Evolutionary conservation across 371 early-diverging fungal genomes (phyloP), one percentile per base, ranked within the genome.

Genomic region (Mucor saturninus): DNA sequence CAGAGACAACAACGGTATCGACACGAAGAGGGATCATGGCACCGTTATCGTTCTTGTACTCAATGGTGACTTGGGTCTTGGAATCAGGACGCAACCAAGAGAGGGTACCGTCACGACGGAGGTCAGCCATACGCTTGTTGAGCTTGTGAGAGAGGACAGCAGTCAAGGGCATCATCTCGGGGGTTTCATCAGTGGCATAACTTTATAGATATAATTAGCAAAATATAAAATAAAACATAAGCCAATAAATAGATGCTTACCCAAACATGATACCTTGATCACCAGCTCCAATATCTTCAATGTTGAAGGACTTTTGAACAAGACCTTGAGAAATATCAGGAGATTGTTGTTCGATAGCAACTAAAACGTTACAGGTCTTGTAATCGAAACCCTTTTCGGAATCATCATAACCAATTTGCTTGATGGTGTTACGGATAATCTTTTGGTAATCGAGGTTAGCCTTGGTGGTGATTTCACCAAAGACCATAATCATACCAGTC

Each of bases 51-150:
- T 93, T 93, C 84, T 89, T 89, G 93, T 99, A 99, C 87, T 99
- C 98, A 67, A 98, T 93, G 69, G 99, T 99, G 74, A 99, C 99
- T 81, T 99, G 99, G 74, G 99, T 94, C 93, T 99, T 99, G 80
- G 97, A 93, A 90, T 99, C 99, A 66, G 99, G 97, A 65, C 97
- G 94, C 73, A 99, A 84, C 95, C 95, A 99, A 65, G 84, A 68
- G 69, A 95, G 88, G 66, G 86, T 86, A 66, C 95, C 96, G 72
- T 91, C 91, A 73, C 95, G 93, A 71, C 99, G 97, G 75, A 93
- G 90, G 61, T 97, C 95, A 66, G 94, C 85, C 91, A 99, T 89
- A 79, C 92, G 93, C 76, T 84, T 75, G 89, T 96, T 98, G 64
- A 99, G 91, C 88, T 97, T 94, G 93, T 99, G 99, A 70, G 99